Conservation (phyloP, 805 yeast species). For the Wickerhamiella allomyrinae region DNA sequence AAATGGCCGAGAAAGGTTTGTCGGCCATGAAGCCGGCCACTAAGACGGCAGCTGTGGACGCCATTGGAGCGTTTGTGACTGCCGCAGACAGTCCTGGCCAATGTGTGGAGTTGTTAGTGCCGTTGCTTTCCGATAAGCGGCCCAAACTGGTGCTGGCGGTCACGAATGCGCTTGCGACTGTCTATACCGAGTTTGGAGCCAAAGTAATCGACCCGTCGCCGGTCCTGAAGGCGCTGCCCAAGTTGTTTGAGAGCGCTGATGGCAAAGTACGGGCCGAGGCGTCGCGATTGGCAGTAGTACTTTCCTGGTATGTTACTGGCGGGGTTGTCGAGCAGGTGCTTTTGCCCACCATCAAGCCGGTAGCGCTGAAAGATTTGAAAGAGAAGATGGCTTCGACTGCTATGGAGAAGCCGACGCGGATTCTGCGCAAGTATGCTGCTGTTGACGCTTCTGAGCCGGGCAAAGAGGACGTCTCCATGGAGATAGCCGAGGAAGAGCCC, state of each 20-base stretch:
- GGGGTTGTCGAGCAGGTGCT: constrained; percentile 45
- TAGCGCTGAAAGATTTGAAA: constrained; percentile 74
- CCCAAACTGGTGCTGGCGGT: constrained; percentile 73
- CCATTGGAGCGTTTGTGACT: constrained; percentile 49
- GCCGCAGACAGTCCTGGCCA: constrained; percentile 40
- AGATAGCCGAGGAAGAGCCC: constrained; percentile 22
- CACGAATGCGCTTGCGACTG: constrained; percentile 38
- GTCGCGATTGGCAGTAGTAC: constrained; percentile 46
- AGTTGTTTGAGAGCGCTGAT: constrained; percentile 74
- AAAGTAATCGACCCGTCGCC: constrained; percentile 42
- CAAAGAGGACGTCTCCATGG: constrained; percentile 9
- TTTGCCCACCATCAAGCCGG: constrained; percentile 60
- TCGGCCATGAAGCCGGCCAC: constrained; percentile 64
- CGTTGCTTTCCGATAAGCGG: constrained; percentile 40
- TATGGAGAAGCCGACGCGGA: constrained; percentile 14
- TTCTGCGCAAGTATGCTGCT: neutral
- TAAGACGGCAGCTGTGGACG: constrained; percentile 48
- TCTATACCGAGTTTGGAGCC: constrained; percentile 52
- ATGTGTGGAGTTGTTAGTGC: constrained; percentile 49
- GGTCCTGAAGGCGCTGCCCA: constrained; percentile 43
- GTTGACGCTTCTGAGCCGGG: constrained; percentile 8
- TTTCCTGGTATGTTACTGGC: constrained; percentile 63
- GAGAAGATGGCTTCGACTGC: constrained; percentile 46
- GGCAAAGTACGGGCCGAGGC: constrained; percentile 73
- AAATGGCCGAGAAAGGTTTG: constrained; percentile 68